Conservation (phyloP, 1,284 basidiomycete species). For the Trametes pubescens region DNA sequence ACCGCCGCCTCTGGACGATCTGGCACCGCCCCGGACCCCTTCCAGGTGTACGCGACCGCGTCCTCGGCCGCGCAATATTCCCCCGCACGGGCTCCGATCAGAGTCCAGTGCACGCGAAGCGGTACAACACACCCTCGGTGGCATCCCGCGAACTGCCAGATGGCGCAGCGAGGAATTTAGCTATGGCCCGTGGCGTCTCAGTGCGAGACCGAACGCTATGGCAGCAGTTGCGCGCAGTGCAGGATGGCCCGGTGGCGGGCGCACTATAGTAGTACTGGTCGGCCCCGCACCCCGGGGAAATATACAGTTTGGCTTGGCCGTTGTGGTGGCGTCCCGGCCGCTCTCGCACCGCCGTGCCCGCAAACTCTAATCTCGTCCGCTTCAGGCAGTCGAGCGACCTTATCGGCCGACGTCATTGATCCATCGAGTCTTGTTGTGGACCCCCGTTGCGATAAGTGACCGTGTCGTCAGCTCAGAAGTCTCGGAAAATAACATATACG, state of each 20-base stretch:
- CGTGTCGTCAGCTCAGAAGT: background rate
- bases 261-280: no score
- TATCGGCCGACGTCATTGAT: slow-evolving; percentile 27
- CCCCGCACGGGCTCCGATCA: background rate
- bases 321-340: slow-evolving; percentile 8
- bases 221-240: slow-evolving; percentile 1
- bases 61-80: background rate
- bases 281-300: slow-evolving; percentile 2
- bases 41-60: background rate
- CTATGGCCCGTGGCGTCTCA: background rate
- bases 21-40: slow-evolving; percentile 16
- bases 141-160: slow-evolving; percentile 9
- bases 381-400: slow-evolving; percentile 18
- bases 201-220: background rate
- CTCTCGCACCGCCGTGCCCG: background rate
- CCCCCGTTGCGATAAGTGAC: background rate
- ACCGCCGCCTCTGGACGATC: slow-evolving; percentile 11
- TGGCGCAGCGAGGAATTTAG: slow-evolving; percentile 9
- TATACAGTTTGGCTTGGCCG: slow-evolving; percentile 10
- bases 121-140: background rate
- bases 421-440: background rate
- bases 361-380: slow-evolving; percentile 14
- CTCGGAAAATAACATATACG: slow-evolving; percentile 1
- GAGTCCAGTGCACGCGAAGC: background rate
- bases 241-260: background rate